Conservation (phyloP, 2,329 filamentous ascomycete genomes). For the Pyrenophora graminea region DNA sequence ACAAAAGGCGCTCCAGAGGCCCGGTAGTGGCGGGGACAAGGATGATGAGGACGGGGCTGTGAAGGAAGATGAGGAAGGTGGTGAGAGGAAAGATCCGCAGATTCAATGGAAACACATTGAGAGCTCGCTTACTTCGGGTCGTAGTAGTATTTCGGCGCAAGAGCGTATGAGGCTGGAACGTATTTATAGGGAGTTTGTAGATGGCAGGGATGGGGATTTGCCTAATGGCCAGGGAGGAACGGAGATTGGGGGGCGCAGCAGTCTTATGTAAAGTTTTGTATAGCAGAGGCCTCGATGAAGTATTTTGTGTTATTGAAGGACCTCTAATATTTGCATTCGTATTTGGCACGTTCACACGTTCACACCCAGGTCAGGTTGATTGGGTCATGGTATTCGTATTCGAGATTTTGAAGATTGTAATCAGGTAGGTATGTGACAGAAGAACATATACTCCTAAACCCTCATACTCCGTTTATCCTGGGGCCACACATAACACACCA, state of each 20-base stretch:
- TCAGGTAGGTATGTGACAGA: no score
- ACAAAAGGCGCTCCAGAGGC: conserved; percentile 55
- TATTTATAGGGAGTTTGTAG: conserved; percentile 93
- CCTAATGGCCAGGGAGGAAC: conserved; percentile 87
- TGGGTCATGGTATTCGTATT: no score
- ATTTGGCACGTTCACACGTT: not conserved
- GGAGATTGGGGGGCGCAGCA: conserved; percentile 90
- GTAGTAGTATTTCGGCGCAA: conserved; percentile 78
- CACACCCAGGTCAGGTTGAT: no score
- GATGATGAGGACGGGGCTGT: conserved; percentile 17
- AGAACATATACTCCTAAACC: not conserved
- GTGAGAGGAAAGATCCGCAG: conserved; percentile 67
- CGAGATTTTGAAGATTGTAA: no score
- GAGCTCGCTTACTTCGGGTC: conserved; percentile 74
- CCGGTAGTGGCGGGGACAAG: conserved; percentile 16
- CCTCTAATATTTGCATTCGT: not conserved
- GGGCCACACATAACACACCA: not conserved
- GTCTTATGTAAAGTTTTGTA: conserved; percentile 71
- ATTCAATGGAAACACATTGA: conserved; percentile 84
- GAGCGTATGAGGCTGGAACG: conserved; percentile 74
- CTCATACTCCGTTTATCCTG: not conserved
- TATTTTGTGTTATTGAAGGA: not conserved
- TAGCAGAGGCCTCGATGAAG: not conserved
- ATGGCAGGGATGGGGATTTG: conserved; percentile 92
- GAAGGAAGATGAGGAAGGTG: conserved; percentile 43